Base-by-base conservation (phyloP, 192 early-diverging fungal genomes). In the Radiomyces spectabilis region DNA sequence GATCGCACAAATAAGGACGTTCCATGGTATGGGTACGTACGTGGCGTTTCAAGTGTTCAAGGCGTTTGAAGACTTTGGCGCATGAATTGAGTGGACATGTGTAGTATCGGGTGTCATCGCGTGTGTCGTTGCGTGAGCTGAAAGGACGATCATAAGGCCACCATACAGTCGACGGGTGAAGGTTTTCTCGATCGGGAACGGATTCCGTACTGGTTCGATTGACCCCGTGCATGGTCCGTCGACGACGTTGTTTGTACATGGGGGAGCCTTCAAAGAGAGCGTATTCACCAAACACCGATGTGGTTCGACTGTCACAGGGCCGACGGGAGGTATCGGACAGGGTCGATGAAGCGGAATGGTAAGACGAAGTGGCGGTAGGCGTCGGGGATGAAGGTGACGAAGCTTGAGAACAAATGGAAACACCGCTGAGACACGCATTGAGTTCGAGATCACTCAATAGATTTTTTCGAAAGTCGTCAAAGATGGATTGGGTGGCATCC, bases 381-480 rank as follows among this genome's bases (percentile, higher is more conserved):
- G 19, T 16, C 2, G 32, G 18, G 5, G 55, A 48, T 13, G 54
- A 44, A n/a, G n/a, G n/a, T n/a, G n/a, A n/a, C 3, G 38, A 53
- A 27, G 21, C 10, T 41, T 40, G 24, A 4, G 15, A 15, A 27
- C 32, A 31, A 34, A 32, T 45, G 12, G 32, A 9, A 0, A 21
- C 16, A 3, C 9, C n/a, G 12, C 93, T 92, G 9, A 95, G 76
- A 10, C 84, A 83, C 13, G 92, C 88, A 58, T 94, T 88, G 21
- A 84, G 71, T 25, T 91, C 92, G 1, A 93, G 88, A 5, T 59
- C 46, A 32, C 43, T 35, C 5, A 53, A 21, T 37, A 65, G 25
- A 83, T 76, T 93, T 91, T 73, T 61, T 51, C 72, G 68, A 31
- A 76, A 72, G 32, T 79, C 66, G 43, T 78, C 72, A 31, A 80